phyloP scores from a whole-genome alignment of 139 green algal genomes.

The Haematococcus lacustris region DNA sequence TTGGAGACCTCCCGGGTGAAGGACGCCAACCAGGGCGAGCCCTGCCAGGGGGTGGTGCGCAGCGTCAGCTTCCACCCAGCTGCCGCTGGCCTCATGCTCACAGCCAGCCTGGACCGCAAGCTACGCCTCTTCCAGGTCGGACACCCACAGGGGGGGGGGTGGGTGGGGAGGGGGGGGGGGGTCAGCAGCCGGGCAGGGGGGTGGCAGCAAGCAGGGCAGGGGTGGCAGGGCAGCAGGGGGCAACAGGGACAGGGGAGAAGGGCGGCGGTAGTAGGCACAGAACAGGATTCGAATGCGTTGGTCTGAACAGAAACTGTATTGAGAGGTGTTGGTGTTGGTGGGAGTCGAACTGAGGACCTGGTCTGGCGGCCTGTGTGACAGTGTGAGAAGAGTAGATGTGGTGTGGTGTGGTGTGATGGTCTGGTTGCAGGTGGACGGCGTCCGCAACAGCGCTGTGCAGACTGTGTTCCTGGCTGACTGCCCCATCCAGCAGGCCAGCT shows the following conservation, averaged over 20 bases:
- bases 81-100: constrained; percentile 78
- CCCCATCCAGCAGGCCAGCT: constrained; percentile 77
- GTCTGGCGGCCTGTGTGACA: background rate
- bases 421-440: constrained; percentile 63
- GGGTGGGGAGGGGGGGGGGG: background rate
- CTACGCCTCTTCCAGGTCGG: constrained; percentile 77
- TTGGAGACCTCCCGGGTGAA: constrained; percentile 66
- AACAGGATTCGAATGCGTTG: no score
- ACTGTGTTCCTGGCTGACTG: constrained; percentile 76
- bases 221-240: no score
- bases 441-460: constrained; percentile 76
- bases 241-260: no score
- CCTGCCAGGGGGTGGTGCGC: constrained; percentile 54
- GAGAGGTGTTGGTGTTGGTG: background rate
- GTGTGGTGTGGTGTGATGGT: background rate
- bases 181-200: background rate
- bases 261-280: no score
- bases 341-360: background rate
- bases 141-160: background rate
- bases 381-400: background rate
- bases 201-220: background rate
- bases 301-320: no score
- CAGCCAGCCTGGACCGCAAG: constrained; percentile 77
- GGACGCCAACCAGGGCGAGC: constrained; percentile 67
- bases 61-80: constrained; percentile 77